Evolutionary conservation across 2,329 filamentous ascomycete species (phyloP), one percentile per base, ranked within the genome.

Genomic region (Graphilbum sp.): DNA sequence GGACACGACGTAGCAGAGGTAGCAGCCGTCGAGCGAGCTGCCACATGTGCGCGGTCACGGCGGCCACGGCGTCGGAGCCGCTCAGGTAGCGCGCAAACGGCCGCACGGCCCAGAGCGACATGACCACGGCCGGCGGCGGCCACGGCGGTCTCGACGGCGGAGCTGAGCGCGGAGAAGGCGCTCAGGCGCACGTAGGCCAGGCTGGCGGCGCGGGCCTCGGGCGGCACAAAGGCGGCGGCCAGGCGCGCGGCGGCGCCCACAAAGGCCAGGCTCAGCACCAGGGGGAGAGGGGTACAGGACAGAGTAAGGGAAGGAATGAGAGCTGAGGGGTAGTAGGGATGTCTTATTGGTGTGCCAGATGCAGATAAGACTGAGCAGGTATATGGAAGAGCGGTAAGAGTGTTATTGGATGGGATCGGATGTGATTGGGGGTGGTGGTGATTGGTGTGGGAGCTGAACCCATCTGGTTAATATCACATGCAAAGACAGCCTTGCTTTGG

Each of bases 41-140:
- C 59, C 77, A 82, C 75, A 84, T 85, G 19, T 70, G 64, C 5
- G 65, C 66, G 0, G 72, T 73, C 30, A 83, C 73, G 0, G 55
- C 49, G 0, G 77, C 69, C 0, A 83, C 76, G 0, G 58, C 51
- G 1, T 64, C 55, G 0, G 69, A 75, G 2, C 57, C 61, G 9
- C 70, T 75, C 7, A 84, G 61, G 41, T 72, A 84, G 4, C 54
- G 57, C 0, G 78, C 76, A 47, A 83, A 84, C 0, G 64, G 59
- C 9, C 63, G 53, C 3, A 69, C 69, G 3, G 76, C 76, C 42
- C 63, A 65, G 6, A 71, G 46, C 0, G 76, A 72, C 9, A 85
- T 61, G 43, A 75, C 64, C 18, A 83, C 60, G 36, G 69, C 76
- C 2, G 81, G 49, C 0, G 74, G 66, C 61, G 0, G 69, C 62